Conservation (phyloP, 805 yeast genomes). For the Sugiyamaella americana region DNA sequence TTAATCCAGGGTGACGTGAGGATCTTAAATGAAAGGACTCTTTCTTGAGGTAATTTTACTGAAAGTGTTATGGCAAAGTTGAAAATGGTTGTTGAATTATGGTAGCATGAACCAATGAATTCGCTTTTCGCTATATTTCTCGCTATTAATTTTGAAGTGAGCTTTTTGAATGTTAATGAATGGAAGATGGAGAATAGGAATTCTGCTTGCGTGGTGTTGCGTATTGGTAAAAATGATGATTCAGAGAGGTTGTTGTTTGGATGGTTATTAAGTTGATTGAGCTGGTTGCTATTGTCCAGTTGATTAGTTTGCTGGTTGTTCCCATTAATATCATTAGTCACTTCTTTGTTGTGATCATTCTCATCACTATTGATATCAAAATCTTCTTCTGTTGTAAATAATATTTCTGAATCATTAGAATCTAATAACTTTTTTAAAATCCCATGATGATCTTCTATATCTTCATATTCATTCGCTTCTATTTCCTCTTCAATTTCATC, state of each 20-base stretch:
- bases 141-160: constrained; percentile 5
- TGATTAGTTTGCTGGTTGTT: background rate
- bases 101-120: no score
- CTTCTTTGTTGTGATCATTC: background rate
- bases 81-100: constrained; percentile 5
- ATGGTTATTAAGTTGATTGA: no score
- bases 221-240: constrained; percentile 10
- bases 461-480: background rate
- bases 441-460: background rate
- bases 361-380: background rate
- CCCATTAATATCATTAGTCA: no score
- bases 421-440: no score
- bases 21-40: constrained; percentile 5
- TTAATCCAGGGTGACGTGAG: constrained; percentile 9
- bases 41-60: constrained; percentile 2
- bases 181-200: constrained; percentile 9
- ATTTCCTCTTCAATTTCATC: background rate
- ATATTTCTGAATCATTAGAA: background rate
- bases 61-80: constrained; percentile 6
- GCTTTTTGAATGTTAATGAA: background rate
- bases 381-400: background rate
- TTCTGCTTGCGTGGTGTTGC: constrained; percentile 6
- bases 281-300: no score
- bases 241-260: no score
- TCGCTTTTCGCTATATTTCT: no score